Evolutionary conservation across 805 yeast genomes (phyloP).

Genomic region (Barnettozyma salicaria): DNA sequence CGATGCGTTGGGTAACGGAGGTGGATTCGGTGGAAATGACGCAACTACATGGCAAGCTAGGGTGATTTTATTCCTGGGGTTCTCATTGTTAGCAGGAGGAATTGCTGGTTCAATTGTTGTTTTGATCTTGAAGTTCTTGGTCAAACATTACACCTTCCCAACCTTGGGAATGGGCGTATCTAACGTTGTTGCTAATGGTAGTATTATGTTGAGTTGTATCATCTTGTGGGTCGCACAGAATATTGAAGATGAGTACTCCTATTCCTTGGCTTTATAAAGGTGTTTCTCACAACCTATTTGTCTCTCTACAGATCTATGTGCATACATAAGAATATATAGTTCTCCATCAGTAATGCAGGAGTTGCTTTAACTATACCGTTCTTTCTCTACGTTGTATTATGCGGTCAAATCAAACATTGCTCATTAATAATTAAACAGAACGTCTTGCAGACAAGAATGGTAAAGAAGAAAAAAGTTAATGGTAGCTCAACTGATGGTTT

Average conservation of each 20-base stretch:
- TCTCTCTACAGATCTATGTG: too few species aligned
- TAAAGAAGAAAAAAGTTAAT: too few species aligned
- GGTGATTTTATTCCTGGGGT: constrained; percentile 84
- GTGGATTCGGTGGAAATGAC: constrained; percentile 33
- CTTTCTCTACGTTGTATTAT: too few species aligned
- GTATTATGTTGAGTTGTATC: constrained; percentile 84
- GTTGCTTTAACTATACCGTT: too few species aligned
- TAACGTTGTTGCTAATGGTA: constrained; percentile 73
- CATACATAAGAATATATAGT: background rate
- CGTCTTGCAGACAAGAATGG: too few species aligned
- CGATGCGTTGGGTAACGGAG: constrained; percentile 26
- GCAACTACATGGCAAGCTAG: constrained; percentile 90
- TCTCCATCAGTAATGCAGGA: too few species aligned
- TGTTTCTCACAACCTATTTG: too few species aligned
- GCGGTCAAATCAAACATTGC: too few species aligned
- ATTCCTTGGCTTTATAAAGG: constrained; percentile 73
- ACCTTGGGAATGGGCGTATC: constrained; percentile 92
- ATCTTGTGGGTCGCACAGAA: constrained; percentile 92
- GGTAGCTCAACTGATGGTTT: too few species aligned
- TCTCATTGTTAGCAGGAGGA: constrained; percentile 90
- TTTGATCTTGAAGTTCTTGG: constrained; percentile 73
- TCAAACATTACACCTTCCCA: constrained; percentile 76
- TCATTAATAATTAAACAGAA: too few species aligned
- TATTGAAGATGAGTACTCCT: constrained; percentile 92
- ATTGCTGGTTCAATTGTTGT: constrained; percentile 89